A percentile compares a stretch with the other conserved stretches of the same genome.
Evolutionary conservation across 371 early-diverging fungal species (phyloP).

Genomic region (Apophysomyces ossiformis): DNA sequence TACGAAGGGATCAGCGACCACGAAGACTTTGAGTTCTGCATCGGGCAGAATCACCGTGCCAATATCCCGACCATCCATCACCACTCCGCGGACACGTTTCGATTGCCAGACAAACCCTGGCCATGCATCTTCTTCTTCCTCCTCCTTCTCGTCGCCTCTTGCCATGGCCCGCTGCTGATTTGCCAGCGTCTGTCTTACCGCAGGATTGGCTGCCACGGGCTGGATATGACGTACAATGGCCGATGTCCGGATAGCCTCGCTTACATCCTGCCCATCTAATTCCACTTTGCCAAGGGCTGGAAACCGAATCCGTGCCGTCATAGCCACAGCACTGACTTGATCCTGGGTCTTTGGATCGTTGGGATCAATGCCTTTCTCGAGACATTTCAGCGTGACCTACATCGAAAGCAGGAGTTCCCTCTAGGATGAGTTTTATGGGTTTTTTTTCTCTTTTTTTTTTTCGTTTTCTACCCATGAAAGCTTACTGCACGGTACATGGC

Average conservation of each 20-base stretch:
- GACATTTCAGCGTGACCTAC: conserved; percentile 64
- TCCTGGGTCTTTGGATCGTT: conserved; percentile 31
- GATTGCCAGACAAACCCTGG: conserved; percentile 25
- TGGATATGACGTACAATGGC: conserved; percentile 70
- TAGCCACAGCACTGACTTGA: conserved; percentile 33
- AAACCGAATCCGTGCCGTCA: conserved; percentile 28
- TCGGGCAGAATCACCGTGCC: conserved; percentile 89
- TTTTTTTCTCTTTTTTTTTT: no score
- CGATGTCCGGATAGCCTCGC: conserved; percentile 65
- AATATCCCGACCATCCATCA: conserved; percentile 96
- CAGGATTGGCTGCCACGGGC: conserved; percentile 69
- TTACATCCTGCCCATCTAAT: conserved; percentile 73
- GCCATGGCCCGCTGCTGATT: conserved; percentile 62
- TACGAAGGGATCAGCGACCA: conserved; percentile 74
- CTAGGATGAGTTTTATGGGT: no score
- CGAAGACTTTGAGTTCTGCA: conserved; percentile 90
- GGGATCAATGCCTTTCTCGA: conserved; percentile 44
- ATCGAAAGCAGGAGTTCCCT: neutral
- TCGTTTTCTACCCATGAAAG: neutral
- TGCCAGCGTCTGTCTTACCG: conserved; percentile 67
- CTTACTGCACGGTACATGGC: conserved; percentile 69
- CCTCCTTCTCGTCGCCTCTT: conserved; percentile 22
- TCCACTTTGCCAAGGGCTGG: conserved; percentile 48
- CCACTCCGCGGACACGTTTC: conserved; percentile 60
- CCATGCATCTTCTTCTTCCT: conserved; percentile 19